Base-by-base conservation (phyloP, 139 green algal species). In the Micractinium sp. region DNA sequence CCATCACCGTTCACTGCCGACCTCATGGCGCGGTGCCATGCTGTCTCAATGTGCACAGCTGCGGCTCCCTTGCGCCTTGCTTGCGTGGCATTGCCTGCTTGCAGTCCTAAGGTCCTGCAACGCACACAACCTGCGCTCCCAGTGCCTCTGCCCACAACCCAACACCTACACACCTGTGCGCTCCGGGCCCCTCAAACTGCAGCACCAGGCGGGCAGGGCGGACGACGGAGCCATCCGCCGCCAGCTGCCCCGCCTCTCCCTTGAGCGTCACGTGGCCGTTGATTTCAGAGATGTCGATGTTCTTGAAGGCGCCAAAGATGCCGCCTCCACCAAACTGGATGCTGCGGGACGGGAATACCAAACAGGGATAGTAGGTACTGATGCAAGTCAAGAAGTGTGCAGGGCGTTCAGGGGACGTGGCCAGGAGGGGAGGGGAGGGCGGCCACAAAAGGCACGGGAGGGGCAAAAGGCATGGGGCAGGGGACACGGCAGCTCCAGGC, bases 221-320 rank as follows among this genome's bases (percentile, higher is more conserved):
- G 60, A 90, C 81, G 2, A 90, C 81, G 1, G 85, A 83, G 18
- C 76, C 79, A 3, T 85, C 61, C 0, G 73, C 66, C 27, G 47
- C 69, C 35, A 88, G 66, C 53, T 81, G 31, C 18, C 74, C 89
- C n/a, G 94, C 86, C 81, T 86, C 56, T 2, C 77, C 69, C 3
- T 63, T 88, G 25, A 95, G 74, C 23, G 89, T 89, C 67, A 91
- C 93, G 15, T 79, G 63, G n/a, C 94, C 94, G n/a, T 88, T 87
- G 38, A 97, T 89, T 80, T 97, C 95, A 35, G 81, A 94, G 7
- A 97, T 77, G 88, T 93, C 88, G 38, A 97, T 89, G 89, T 97
- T 95, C 76, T 95, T 95, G 71, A 91, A 94, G 9, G 90, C 95
- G 74, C 95, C 90, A 82, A 94, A 97, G 27, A 97, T 94, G 61